These are phyloP conservation scores for Moringa oleifera DNA, from an alignment of 345 rosid species.

Conservation along the genomic window DNA sequence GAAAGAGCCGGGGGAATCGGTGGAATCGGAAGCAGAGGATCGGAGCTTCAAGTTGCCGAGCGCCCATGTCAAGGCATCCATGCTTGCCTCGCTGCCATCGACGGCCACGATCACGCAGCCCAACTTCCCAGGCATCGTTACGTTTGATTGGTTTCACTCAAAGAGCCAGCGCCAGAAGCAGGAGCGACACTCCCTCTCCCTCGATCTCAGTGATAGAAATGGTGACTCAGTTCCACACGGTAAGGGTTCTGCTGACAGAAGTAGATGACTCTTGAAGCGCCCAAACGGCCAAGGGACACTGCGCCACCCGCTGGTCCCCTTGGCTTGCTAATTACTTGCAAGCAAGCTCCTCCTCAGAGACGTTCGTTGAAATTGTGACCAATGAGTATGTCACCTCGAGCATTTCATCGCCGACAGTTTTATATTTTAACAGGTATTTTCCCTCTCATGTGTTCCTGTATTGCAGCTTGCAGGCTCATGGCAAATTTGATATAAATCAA, in stretches of 20 bases:
- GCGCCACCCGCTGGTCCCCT: too few relatives aligned
- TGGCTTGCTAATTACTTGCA: too few relatives aligned
- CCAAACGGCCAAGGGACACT: neutral
- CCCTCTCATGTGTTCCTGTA: too few relatives aligned
- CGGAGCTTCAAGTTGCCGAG: conserved; percentile 74
- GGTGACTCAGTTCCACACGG: neutral
- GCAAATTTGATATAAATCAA: too few relatives aligned
- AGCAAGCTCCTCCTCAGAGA: too few relatives aligned
- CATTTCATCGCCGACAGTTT: too few relatives aligned
- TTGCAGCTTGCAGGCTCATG: too few relatives aligned
- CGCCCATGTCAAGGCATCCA: conserved; percentile 80
- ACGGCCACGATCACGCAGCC: conserved; percentile 70
- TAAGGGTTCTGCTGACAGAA: neutral
- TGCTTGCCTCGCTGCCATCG: conserved; percentile 90
- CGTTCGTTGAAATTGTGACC: too few relatives aligned
- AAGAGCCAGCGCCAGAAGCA: neutral
- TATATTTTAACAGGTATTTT: too few relatives aligned
- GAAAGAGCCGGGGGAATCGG: conserved; percentile 36
- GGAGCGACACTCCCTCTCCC: neutral
- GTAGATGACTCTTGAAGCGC: neutral
- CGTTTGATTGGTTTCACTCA: conserved; percentile 7
- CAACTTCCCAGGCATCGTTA: conserved; percentile 46
- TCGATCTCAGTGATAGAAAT: neutral
- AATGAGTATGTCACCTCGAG: too few relatives aligned
- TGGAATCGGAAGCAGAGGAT: conserved; percentile 41